Base-by-base conservation (phyloP, 345 rosid genomes). In the Gynandropsis gynandra region DNA sequence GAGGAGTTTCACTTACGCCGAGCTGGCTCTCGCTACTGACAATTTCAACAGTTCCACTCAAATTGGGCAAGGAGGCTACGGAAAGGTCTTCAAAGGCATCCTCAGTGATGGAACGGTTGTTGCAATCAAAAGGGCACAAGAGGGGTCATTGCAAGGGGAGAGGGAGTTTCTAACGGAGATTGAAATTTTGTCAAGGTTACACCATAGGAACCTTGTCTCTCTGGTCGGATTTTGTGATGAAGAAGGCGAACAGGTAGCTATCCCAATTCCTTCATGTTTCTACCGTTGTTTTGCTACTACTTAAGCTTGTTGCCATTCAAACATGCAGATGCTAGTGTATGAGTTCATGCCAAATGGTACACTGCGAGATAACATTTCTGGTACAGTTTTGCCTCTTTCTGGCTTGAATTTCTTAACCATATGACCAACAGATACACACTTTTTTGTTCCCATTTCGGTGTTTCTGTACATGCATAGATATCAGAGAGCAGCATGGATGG, bases 31-130 rank as follows among this genome's bases (percentile, higher is more conserved):
- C 11, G 98, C 83, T 35, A 82, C 98, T 1, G 68, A 76, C 58
- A 69, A 67, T 70, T 92, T 92, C 38, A 50, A 55, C 61, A 66
- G 52, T 71, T 79, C 87, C 12, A 36, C 74, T 59, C 86, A 80
- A 69, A 80, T 85, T 53, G 98, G 98, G 54, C 86, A 78, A 76
- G 98, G 98, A 36, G 98, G 98, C n/a, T 92, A 87, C 19, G 98
- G 98, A 47, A 92, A 73, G 63, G 98, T 92, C 37, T 87, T 80
- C 65, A 79, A 48, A 92, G 98, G 98, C 16, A 67, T 67, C 19
- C 61, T 92, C 42, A 74, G 71, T 12, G 80, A 74, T 70, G 92
- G 96, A 34, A 54, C 45, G n/a, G 68, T 75, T 62, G 98, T 87
- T 53, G 96, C 98, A 19, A 79, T 87, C 53, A 92, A 92, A 67